phyloP scores from a whole-genome alignment of 305 asterid genomes.

The Euphrasia arctica region DNA sequence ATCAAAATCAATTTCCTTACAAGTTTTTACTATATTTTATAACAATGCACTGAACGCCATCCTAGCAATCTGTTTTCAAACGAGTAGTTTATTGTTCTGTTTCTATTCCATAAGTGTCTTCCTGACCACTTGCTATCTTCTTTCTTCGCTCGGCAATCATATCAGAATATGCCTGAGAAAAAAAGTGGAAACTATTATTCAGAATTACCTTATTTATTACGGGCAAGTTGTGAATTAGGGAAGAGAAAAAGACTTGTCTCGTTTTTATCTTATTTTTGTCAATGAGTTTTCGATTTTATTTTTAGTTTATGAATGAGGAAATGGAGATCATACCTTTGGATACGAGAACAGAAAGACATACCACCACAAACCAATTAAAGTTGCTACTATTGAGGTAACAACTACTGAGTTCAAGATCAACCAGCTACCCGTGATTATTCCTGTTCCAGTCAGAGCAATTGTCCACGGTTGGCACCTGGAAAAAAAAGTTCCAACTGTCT shows the following conservation, averaged over 20 bases:
- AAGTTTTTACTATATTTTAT: constrained; percentile 16
- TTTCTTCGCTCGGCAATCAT: constrained; percentile 71
- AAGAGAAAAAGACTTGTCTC: too few species aligned
- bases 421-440: constrained; percentile 67
- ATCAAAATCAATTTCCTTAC: background rate
- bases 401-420: constrained; percentile 49
- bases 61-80: background rate
- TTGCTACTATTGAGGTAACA: constrained; percentile 44
- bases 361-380: constrained; percentile 75
- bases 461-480: constrained; percentile 99
- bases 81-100: constrained; percentile 31
- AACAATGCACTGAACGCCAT: constrained; percentile 6
- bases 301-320: too few species aligned
- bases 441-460: constrained; percentile 58
- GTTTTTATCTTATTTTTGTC: background rate
- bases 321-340: constrained; percentile 33
- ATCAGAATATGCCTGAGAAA: constrained; percentile 51
- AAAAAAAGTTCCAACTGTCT: background rate
- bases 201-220: background rate
- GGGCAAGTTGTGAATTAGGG: too few species aligned
- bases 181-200: background rate
- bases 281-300: too few species aligned
- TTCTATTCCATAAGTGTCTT: constrained; percentile 69
- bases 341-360: constrained; percentile 77
- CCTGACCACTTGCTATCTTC: constrained; percentile 55